Conservation (phyloP, 306 rosid genomes). For the Cucurbita ficifolia region DNA sequence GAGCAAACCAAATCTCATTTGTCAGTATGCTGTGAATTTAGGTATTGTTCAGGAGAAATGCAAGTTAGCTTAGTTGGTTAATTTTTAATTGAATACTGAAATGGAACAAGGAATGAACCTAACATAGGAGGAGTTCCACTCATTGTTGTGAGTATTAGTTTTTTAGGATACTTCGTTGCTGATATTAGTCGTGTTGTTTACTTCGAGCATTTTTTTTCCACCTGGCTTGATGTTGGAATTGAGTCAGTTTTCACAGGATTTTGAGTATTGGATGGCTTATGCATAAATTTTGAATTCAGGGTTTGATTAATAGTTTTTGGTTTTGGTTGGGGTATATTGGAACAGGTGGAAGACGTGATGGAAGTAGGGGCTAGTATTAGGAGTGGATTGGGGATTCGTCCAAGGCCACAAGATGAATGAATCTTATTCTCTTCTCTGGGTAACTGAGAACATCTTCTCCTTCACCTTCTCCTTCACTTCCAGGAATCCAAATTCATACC, state of each 20-base stretch:
- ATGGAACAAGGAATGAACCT: not conserved
- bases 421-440: not conserved
- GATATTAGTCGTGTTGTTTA: not conserved
- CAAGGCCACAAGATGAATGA: slow-evolving; percentile 28
- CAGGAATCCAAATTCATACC: not conserved
- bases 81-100: not conserved
- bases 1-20: not conserved
- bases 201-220: not conserved
- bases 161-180: not conserved
- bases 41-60: not conserved
- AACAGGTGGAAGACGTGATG: slow-evolving; percentile 56
- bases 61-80: not conserved
- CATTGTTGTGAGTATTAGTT: not conserved
- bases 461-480: not conserved
- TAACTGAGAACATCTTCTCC: not conserved
- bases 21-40: not conserved
- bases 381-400: slow-evolving; percentile 40
- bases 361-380: slow-evolving; percentile 61
- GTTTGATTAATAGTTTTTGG: not conserved
- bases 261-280: not conserved
- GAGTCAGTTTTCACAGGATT: not conserved
- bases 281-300: not conserved
- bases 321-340: not conserved
- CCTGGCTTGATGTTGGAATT: not conserved
- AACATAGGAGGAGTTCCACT: no score